Percentiles rank a stretch among this genome's conserved stretches.
phyloP scores from a whole-genome alignment of 306 rosid genomes.

The Begonia loranthoides region DNA sequence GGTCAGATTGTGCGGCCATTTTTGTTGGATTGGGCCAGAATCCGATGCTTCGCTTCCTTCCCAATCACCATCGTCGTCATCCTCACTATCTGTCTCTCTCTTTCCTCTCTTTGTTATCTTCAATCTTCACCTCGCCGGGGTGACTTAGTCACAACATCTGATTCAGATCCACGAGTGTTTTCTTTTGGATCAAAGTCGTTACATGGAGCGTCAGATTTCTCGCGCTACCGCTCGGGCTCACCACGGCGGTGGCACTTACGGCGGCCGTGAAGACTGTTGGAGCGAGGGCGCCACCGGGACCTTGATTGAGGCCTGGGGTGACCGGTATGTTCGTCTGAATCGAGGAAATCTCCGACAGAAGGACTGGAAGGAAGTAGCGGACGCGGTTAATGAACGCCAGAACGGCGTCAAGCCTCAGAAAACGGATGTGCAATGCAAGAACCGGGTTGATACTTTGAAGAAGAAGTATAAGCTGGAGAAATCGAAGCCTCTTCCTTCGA shows the following conservation, averaged over 20 bases:
- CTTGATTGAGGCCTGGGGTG: slow-evolving; percentile 35
- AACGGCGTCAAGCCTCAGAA: slow-evolving; percentile 17
- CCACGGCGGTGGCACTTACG: slow-evolving; percentile 4
- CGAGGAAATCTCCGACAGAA: slow-evolving; percentile 41
- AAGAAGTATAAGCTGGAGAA: slow-evolving; percentile 40
- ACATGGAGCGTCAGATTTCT: slow-evolving; percentile 14
- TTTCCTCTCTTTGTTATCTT: no score
- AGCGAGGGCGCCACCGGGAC: slow-evolving; percentile 30
- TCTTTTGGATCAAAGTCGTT: background rate
- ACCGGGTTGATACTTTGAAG: slow-evolving; percentile 41
- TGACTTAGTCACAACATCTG: background rate
- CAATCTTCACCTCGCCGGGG: background rate
- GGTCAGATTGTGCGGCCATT: slow-evolving; percentile 32
- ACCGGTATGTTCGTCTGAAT: slow-evolving; percentile 28
- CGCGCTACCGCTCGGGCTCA: slow-evolving; percentile 7
- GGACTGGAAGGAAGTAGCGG: slow-evolving; percentile 42
- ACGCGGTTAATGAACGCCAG: slow-evolving; percentile 16
- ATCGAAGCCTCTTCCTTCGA: slow-evolving; percentile 22
- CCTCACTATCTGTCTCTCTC: background rate
- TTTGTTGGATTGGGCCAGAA: slow-evolving; percentile 12
- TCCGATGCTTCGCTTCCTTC: slow-evolving; percentile 12
- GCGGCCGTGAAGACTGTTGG: slow-evolving; percentile 39
- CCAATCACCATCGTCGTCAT: background rate
- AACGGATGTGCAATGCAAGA: slow-evolving; percentile 37
- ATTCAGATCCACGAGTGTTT: background rate